phyloP scores from a whole-genome alignment of 2,329 filamentous ascomycete species.

The Lachnellula hyalina region DNA sequence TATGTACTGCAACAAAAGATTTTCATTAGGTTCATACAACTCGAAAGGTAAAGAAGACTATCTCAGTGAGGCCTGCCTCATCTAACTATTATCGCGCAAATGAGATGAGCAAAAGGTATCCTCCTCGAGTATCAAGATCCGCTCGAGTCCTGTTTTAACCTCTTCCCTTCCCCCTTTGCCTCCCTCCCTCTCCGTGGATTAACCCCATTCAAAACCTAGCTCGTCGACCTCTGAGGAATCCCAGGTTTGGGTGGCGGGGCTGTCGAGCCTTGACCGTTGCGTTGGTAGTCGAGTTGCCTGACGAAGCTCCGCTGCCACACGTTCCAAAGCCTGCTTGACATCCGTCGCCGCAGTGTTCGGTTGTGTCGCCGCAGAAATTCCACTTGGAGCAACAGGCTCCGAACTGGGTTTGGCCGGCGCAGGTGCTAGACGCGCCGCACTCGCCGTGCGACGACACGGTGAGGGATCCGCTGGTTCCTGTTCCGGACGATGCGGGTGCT shows the following conservation, averaged over 20 bases:
- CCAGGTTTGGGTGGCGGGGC: too few species aligned
- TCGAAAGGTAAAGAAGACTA: too few species aligned
- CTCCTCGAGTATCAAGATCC: background rate
- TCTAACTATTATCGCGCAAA: background rate
- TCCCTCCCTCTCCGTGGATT: background rate
- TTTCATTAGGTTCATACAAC: too few species aligned
- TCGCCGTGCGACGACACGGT: background rate
- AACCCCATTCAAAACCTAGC: background rate
- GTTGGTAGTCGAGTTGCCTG: background rate
- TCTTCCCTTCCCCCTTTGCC: too few species aligned
- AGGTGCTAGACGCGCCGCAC: background rate
- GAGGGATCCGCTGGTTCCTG: background rate
- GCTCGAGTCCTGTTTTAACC: slow-evolving; percentile 2
- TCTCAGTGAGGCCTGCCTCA: too few species aligned
- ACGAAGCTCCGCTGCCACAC: background rate
- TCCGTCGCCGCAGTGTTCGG: slow-evolving; percentile 3
- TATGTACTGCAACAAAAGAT: too few species aligned
- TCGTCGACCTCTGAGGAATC: too few species aligned
- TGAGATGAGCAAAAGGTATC: background rate
- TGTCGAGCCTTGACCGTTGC: too few species aligned
- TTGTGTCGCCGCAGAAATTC: slow-evolving; percentile 2
- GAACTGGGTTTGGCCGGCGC: background rate
- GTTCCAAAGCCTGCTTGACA: slow-evolving; percentile 2
- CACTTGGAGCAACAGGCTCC: slow-evolving; percentile 4
- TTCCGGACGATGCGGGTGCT: background rate